Evolutionary conservation across 352 stramenopile genomes (phyloP), one percentile per base, ranked within the genome.

Genomic region (Nothophytophthora sp.): DNA sequence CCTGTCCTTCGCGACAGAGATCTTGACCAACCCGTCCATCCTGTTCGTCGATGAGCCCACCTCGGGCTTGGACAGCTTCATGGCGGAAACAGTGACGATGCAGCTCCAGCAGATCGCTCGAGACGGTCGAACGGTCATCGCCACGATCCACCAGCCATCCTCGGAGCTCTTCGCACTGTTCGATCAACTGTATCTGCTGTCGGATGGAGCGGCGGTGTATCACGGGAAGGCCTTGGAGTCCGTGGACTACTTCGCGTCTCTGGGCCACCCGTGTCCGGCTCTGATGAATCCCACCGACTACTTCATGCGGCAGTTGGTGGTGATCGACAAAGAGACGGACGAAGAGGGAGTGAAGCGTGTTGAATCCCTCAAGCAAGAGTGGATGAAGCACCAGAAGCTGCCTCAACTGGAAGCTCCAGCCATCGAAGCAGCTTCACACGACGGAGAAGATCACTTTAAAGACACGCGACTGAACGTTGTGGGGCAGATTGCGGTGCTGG

Each of bases 81-180:
- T 77, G 67, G 60, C 67, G 22, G 67, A 77, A 63, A 64, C 37
- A 2, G 69, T 81, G 10, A 60, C 79, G 19, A 32, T 36, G 1
- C 67, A 80, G 29, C 56, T 85, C 0, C 70, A 79, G 41, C 70
- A 81, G 36, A 67, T 96, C 28, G 84, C 84, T 11, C 76, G 83
- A 38, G 48, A 76, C 23, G 86, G 88, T 1, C 85, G 86, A 22
- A 97, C 88, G 12, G 71, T 97, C 23, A 73, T 97, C 23, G 76
- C 80, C 5, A 88, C 90, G 4, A 96, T 96, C 67, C 87, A 96
- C 44, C 66, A 81, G 55, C 85, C 87, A 5, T 88, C 73, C 33
- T 84, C 67, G 0, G 63, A 77, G 43, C 23, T 77, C 7, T 77
- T 69, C 28, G 55, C 41, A 8, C 51, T 77, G 7, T 77, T 77